Base-by-base conservation (phyloP, 352 stramenopile species). In the Pythium volutum region DNA sequence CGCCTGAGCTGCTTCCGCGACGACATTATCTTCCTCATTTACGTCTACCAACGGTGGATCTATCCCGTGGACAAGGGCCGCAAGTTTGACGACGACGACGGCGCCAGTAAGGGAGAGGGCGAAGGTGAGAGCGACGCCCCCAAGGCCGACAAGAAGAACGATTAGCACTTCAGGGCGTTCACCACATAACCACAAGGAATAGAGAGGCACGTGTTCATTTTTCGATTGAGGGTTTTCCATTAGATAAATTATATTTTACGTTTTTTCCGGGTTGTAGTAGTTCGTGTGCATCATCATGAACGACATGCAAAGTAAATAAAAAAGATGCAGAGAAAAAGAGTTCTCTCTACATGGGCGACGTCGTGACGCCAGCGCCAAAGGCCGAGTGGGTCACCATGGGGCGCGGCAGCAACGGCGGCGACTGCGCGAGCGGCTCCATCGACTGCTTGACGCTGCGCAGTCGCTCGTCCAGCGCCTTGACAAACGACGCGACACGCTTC, bases 31-130 rank as follows among this genome's bases (percentile, higher is more conserved):
- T 97, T 97, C 72, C 64, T 96, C 52, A 71, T 97, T 39, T 96
- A 97, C 62, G 56, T 97, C 22, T 93, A 93, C 62, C 90, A 97
- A 74, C 81, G 87, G n/a, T 97, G 84, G 74, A 85, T 96, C 20
- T 97, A 97, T 51, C 87, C 82, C 3, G 84, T 96, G 10, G 91
- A 97, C 66, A 67, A 23, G 36, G 26, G 54, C 1, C 73, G 77
- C 41, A 72, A 75, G 53, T 76, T 77, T 43, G 73, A 81, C 31
- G 73, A 81, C 26, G 73, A 81, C 36, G 67, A 78, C 20, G 73
- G 69, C n/a, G 48, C 8, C 18, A n/a, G n/a, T n/a, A n/a, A 23
- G 5, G 26, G 26, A 25, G 52, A 31, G 15, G 27, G 47, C 4
- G 16, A 48, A 25, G 26, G 12, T 23, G 11, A 23, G 11, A 6